Base-by-base conservation (phyloP, 2,329 filamentous ascomycete genomes). In the Fusarium veterinarium region DNA sequence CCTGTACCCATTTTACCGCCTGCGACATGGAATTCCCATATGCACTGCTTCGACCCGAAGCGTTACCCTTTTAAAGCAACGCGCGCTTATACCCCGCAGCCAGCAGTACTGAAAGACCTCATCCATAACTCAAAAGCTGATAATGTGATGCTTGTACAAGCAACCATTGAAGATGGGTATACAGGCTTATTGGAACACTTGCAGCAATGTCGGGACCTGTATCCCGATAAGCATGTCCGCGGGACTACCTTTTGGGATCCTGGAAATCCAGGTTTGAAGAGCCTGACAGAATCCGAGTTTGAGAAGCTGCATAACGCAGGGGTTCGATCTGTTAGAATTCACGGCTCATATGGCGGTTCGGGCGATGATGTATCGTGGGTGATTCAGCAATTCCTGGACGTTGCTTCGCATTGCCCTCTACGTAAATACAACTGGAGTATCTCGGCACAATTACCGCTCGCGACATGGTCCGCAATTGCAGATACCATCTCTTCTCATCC, bases 101-200 rank as follows among this genome's bases (percentile, higher is more conserved):
- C 60, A 19, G 64, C 64, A 6, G 37, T 4, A 2, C 13, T 51
- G 7, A 2, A 41, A 2, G n/a, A 11, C 5, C 45, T 66, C 0
- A 20, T 67, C 5, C 4, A 46, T 7, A 42, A 59, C n/a, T 65
- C 51, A 10, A 45, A 28, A 6, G 31, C 44, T 0, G 44, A 51
- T 2, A 65, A 66, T 17, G 23, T 67, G 19, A 59, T 67, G 61
- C 37, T 67, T 6, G 51, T 67, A 8, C 64, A 67, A 14, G 61
- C 60, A 3, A 65, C 61, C 1, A 65, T 66, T 30, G 60, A 66
- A 6, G n/a, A 66, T 58, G 63, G 60, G 1, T 66, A 40, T 11
- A 12, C 17, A 9, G 63, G 63, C 2, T 35, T 66, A 0, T 1
- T 66, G 9, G 35, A 33, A 11, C 23, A 46, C 5, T 6, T 67